Base-by-base conservation (phyloP, 2,329 filamentous ascomycete species). In the Paradendryphiella salina region DNA sequence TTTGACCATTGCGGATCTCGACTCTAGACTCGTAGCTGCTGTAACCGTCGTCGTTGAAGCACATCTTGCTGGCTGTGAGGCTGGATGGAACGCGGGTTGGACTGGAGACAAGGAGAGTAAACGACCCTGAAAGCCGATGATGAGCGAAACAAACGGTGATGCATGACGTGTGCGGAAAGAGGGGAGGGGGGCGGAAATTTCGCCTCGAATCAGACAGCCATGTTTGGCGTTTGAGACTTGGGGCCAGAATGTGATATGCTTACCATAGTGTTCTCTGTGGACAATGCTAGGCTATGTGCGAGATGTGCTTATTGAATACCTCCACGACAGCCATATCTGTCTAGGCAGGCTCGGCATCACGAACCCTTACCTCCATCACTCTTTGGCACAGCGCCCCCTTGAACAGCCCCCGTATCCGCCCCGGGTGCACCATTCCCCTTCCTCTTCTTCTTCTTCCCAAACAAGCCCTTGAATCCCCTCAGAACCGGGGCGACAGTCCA, bases 391-490 rank as follows among this genome's bases (percentile, higher is more conserved):
- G 52, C 67, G 15, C 70, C 68, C 10, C 61, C 69, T 20, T 66
- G 66, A 11, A 65, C 52, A 34, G 72, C 70, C 49, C 69, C 71
- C 28, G 63, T 75, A 35, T 63, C 70, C 40, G 63, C 73, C 48
- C 46, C 59, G 11, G 41, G 33, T 33, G 35, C 36, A 20, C 57
- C 72, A 55, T 54, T 60, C 11, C 48, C 54, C 44, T 60, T 60
- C 40, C 48, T 61, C 38, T 65, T n/a, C 44, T 60, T 63, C 47
- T 48, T 57, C 46, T 61, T 73, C 28, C 68, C 56, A 54, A 81
- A 75, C 8, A 78, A 13, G 0, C 67, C 69, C 54, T 64, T 70
- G 2, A 78, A 57, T 21, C 68, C 60, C 37, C 68, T 50, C 50
- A 63, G 46, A 5, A 67, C 18, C 23, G 70, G 70, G 1, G 65